A percentile compares a stretch with the other conserved stretches of the same genome.
Conservation (phyloP, 176 grass and related monocot species). For the Dactylis glomerata region DNA sequence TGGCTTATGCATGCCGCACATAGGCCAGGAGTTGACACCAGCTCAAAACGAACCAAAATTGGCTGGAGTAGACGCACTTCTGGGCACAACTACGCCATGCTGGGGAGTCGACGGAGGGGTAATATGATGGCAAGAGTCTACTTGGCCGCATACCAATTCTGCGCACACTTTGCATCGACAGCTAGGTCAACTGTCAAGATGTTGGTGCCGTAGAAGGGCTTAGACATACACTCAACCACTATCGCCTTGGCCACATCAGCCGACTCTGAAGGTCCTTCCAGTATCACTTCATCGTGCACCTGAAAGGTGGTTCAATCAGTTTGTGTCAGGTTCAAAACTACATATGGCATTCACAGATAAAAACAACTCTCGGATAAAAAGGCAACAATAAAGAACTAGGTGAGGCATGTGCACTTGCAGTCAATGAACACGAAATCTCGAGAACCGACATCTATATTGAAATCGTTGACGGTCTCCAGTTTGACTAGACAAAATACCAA, state of each 20-base stretch:
- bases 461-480: background rate
- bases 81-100: background rate
- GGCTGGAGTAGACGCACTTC: background rate
- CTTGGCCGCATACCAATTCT: constrained; percentile 95
- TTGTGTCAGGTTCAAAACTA: background rate
- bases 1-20: background rate
- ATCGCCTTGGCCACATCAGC: constrained; percentile 86
- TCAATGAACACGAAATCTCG: background rate
- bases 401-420: background rate
- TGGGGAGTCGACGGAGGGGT: background rate
- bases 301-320: constrained; percentile 38
- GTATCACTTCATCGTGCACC: constrained; percentile 99
- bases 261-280: constrained; percentile 89
- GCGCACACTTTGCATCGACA: constrained; percentile 93
- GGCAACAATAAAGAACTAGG: background rate
- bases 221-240: constrained; percentile 92
- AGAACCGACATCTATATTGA: background rate
- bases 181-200: constrained; percentile 75
- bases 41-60: background rate
- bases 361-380: background rate
- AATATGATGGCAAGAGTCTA: constrained; percentile 8
- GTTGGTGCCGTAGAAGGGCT: constrained; percentile 78
- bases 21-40: constrained; percentile 3
- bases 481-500: background rate
- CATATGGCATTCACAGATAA: background rate